phyloP scores from a whole-genome alignment of 192 early-diverging fungal species.

The Podila horticola region DNA sequence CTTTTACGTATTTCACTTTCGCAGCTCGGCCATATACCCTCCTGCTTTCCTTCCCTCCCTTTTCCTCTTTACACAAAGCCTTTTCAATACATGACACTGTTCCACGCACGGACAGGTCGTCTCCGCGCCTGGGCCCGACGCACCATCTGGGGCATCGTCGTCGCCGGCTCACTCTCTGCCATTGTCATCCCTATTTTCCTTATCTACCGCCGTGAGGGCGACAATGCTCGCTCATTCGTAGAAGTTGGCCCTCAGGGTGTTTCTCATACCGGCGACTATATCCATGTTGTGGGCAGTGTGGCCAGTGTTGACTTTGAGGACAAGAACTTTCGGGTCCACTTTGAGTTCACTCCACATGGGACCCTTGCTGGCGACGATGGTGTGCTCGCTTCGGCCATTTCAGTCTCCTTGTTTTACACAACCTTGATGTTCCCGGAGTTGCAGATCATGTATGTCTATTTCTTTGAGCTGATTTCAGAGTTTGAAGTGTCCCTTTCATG shows the following conservation, averaged over 20 bases:
- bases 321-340: conserved; percentile 57
- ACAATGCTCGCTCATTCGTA: conserved; percentile 29
- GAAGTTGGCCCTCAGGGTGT: conserved; percentile 39
- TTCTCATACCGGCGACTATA: conserved; percentile 45
- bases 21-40: too few relatives aligned
- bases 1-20: too few relatives aligned
- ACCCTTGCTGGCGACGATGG: conserved; percentile 52
- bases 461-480: not conserved
- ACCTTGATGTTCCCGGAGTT: conserved; percentile 32
- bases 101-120: conserved; percentile 21
- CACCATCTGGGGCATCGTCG: conserved; percentile 31
- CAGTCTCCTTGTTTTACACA: conserved; percentile 42
- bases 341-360: conserved; percentile 56
- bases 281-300: conserved; percentile 49
- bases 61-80: too few relatives aligned
- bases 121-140: conserved; percentile 34
- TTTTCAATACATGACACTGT: conserved; percentile 15
- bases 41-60: too few relatives aligned
- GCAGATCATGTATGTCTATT: conserved; percentile 43
- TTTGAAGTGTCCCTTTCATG: not conserved
- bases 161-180: conserved; percentile 35
- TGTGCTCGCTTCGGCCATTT: conserved; percentile 29
- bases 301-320: conserved; percentile 57
- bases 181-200: conserved; percentile 40
- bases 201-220: conserved; percentile 36